Conservation (phyloP, 768 basidiomycete species). For the Kockovaella imperatae region DNA sequence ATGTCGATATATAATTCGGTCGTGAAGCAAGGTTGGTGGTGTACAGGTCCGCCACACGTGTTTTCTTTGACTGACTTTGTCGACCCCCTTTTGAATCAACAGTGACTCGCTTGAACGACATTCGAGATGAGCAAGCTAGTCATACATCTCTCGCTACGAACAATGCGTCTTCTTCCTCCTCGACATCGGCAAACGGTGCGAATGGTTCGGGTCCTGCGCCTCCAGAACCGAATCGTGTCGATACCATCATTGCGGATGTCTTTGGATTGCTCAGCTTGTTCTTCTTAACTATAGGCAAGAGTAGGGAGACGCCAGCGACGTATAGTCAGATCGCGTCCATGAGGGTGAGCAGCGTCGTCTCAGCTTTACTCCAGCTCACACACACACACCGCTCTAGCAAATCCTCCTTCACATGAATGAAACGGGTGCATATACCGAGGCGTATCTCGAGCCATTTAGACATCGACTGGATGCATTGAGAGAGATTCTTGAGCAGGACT, state of each 20-base stretch:
- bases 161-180: constrained; percentile 34
- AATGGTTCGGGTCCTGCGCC: constrained; percentile 14
- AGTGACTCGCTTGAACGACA: constrained; percentile 84
- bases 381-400: constrained; percentile 54
- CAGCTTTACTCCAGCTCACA: not conserved
- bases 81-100: too few species aligned
- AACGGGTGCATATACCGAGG: constrained; percentile 84
- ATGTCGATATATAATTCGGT: constrained; percentile 85
- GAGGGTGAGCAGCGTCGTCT: constrained; percentile 61
- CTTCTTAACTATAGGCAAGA: constrained; percentile 96
- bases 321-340: constrained; percentile 95
- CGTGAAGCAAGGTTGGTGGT: constrained; percentile 73
- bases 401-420: constrained; percentile 93
- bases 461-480: constrained; percentile 72
- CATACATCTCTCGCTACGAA: constrained; percentile 12
- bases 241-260: constrained; percentile 91
- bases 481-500: constrained; percentile 74
- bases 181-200: constrained; percentile 1
- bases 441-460: constrained; percentile 81
- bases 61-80: too few species aligned
- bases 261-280: constrained; percentile 91
- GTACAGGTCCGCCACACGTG: too few species aligned
- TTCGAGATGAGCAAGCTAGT: constrained; percentile 58
- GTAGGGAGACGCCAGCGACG: constrained; percentile 83
- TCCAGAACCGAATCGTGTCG: constrained; percentile 63